A percentile compares a stretch with the other conserved stretches of the same genome.
Conservation (phyloP, 2,329 filamentous ascomycete genomes). For the Ophiognomonia clavigignenti-juglandacearum region DNA sequence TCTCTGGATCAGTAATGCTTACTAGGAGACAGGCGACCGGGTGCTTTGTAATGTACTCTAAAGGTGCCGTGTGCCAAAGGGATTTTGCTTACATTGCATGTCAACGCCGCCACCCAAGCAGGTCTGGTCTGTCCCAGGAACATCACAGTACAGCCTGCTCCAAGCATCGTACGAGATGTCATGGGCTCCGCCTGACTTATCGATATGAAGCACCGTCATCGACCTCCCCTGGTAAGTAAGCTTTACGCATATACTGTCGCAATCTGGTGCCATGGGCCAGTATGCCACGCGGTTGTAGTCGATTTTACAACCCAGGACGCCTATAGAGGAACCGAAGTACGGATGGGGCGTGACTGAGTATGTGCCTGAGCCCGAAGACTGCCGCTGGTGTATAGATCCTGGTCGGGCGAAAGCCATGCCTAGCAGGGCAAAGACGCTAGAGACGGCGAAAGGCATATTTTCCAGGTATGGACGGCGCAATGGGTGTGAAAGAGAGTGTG, state of each 20-base stretch:
- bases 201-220: constrained; percentile 54
- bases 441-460: too few relatives aligned
- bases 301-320: constrained; percentile 56
- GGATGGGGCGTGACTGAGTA: constrained; percentile 49
- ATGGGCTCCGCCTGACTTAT: constrained; percentile 50
- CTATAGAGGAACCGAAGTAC: constrained; percentile 50
- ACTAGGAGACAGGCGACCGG: background rate
- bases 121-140: constrained; percentile 40
- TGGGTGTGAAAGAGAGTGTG: too few relatives aligned
- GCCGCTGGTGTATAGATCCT: background rate
- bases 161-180: constrained; percentile 60
- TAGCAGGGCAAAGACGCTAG: background rate
- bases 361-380: constrained; percentile 8
- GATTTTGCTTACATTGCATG: constrained; percentile 36
- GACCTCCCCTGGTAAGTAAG: constrained; percentile 39
- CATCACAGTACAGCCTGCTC: constrained; percentile 51
- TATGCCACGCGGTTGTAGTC: constrained; percentile 58
- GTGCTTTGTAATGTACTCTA: background rate
- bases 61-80: background rate
- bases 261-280: constrained; percentile 50
- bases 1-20: background rate
- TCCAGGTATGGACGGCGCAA: too few relatives aligned
- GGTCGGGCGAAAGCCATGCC: background rate
- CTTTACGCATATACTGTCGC: constrained; percentile 53
- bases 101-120: constrained; percentile 43